Base-by-base conservation (phyloP, 2,329 filamentous ascomycete species). In the Aureobasidium melanogenum region DNA sequence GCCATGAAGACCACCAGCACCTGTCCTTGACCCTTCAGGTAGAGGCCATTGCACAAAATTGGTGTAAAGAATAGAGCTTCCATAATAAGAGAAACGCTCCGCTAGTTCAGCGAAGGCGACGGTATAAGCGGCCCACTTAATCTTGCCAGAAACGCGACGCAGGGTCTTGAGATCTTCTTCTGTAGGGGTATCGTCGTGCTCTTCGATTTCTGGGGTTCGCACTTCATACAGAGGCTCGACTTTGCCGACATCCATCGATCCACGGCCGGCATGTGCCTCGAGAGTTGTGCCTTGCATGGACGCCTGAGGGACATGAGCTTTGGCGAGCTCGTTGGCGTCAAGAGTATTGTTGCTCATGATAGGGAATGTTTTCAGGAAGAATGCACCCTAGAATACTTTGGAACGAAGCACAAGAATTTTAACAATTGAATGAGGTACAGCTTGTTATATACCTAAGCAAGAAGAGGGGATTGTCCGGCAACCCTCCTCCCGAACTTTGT, bases 21-120 rank as follows among this genome's bases (percentile, higher is more conserved):
- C 57, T 22, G 55, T 65, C 63, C 2, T 69, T 62, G 26, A 69
- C 66, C 44, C 71, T 70, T 43, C 72, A 72, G 38, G 70, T 66
- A 36, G 70, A 19, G 46, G 46, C 48, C 48, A 52, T 52, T 60
- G 57, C 69, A 61, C 71, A 69, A 2, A 72, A 69, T 19, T 71
- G 72, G 24, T 46, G 47, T 51, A 60, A 6, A 60, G 84, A 7
- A 81, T 72, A 0, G 78, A 79, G 8, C 79, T 75, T 63, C 83
- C 83, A 67, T 84, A 84, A 74, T 82, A 86, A 0, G 82, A 84
- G 3, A 82, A 83, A 60, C 84, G 75, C 67, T 86, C 83, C 59
- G 80, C 81, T 63, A 85, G 81, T 65, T 86, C 84, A 38, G 84
- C 81, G 6, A 80, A 66, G 63, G 83, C 85, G 28, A 86, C 78